A percentile compares a stretch with the other conserved stretches of the same genome.
These are phyloP conservation scores for Allomyces macrogynus DNA, from an alignment of 192 early-diverging fungal species.

Conservation along the genomic window DNA sequence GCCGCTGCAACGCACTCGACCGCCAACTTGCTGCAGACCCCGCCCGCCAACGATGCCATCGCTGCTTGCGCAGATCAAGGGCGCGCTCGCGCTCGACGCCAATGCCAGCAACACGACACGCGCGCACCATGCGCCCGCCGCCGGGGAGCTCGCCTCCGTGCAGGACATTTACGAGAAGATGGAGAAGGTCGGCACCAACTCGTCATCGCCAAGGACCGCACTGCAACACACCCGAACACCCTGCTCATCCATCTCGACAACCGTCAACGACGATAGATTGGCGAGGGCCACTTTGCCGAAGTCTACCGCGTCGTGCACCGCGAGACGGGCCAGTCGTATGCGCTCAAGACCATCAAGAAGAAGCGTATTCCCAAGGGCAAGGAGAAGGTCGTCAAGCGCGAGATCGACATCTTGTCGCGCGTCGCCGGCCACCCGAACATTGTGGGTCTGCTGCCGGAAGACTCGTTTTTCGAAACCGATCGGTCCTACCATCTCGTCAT, in stretches of 20 bases:
- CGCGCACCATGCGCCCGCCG: neutral
- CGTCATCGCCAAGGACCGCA: too few relatives aligned
- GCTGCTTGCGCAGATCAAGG: neutral
- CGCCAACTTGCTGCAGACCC: too few relatives aligned
- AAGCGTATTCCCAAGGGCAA: conserved; percentile 11
- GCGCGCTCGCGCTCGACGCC: neutral
- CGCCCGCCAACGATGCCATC: neutral
- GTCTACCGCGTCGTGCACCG: neutral
- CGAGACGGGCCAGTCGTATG: conserved; percentile 16
- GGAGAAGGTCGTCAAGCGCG: neutral
- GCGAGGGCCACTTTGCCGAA: conserved; percentile 1
- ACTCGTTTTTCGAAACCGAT: neutral
- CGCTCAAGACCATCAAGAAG: conserved; percentile 35
- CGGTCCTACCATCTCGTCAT: neutral
- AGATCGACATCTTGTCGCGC: neutral
- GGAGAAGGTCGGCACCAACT: neutral
- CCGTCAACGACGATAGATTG: neutral
- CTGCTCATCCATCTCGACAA: too few relatives aligned
- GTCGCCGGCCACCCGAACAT: neutral
- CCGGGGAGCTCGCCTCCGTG: neutral
- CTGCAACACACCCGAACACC: too few relatives aligned
- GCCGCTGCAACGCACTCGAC: too few relatives aligned
- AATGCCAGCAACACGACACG: neutral
- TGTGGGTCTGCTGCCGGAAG: neutral
- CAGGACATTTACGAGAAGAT: neutral